Base-by-base conservation (phyloP, 2,329 filamentous ascomycete genomes). In the Pestalotiopsis fici region DNA sequence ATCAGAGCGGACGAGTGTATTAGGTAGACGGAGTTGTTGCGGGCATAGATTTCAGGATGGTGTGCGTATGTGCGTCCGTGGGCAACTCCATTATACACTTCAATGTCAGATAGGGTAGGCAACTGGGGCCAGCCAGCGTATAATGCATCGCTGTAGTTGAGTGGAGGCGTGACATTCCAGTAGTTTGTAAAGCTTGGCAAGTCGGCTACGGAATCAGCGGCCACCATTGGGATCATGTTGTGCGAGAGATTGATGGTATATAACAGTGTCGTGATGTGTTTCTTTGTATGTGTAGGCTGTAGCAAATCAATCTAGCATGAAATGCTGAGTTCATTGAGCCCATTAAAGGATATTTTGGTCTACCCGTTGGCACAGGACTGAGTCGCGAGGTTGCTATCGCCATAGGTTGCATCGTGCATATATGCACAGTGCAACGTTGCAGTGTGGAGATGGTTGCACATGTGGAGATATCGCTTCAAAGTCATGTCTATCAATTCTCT, bases 81-180 rank as follows among this genome's bases (percentile, higher is more conserved):
- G 3, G 62, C 65, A 1, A 69, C 67, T 7, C 73, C 73, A 54
- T 72, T 73, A 59, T 74, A 72, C 4, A 75, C 69, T 50, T 71
- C 63, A 13, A 72, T 63, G 27, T 74, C 72, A 28, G 67, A 66
- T 12, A 69, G 61, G 6, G 69, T 67, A 1, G 67, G 18, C 6
- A 75, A 72, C 56, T 73, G 73, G 7, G 69, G 56, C 73, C 73
- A 75, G n/a, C 72, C 73, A 23, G 73, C 71, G 43, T 71, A 71
- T n/a, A 74, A 50, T 4, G 57, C 57, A 65, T 75, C 73, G 25
- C 54, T 71, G 56, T 74, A 74, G 67, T 75, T 67, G 13, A 74
- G 55, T 3, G 69, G 67, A 6, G 72, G 72, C 28, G 43, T 62
- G 3, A 74, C 70, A 18, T 65, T 68, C 72, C 72, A 74, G 28